Conservation (phyloP, 805 yeast genomes). For the Yarrowia deformans region DNA sequence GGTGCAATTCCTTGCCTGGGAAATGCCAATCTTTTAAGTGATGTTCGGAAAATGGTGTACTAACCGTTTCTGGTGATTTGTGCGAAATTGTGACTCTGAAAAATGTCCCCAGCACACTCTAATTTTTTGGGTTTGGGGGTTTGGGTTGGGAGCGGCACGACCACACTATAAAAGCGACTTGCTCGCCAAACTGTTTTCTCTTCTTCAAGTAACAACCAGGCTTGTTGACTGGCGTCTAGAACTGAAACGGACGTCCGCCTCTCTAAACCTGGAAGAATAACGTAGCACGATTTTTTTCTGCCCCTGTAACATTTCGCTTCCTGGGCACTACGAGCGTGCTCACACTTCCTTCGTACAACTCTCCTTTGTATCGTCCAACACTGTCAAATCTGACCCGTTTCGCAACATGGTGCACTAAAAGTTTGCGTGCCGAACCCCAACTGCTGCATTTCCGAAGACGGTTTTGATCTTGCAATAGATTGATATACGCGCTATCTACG, state of each 20-base stretch:
- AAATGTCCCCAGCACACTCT: background rate
- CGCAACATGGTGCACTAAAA: too few relatives aligned
- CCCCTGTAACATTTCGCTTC: constrained; percentile 36
- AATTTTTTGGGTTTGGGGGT: constrained; percentile 9
- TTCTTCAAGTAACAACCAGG: constrained; percentile 40
- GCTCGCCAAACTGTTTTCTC: background rate
- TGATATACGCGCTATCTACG: too few relatives aligned
- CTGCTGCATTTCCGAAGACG: too few relatives aligned
- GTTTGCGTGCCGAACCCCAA: too few relatives aligned
- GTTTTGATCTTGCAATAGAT: too few relatives aligned
- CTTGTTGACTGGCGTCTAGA: constrained; percentile 37
- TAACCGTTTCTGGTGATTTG: background rate
- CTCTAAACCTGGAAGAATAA: constrained; percentile 39
- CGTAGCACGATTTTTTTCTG: constrained; percentile 28
- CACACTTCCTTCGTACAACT: background rate
- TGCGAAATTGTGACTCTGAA: constrained; percentile 7
- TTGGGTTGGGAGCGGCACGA: constrained; percentile 3
- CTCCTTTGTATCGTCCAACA: too few relatives aligned
- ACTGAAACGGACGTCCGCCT: constrained; percentile 31
- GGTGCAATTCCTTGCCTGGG: constrained; percentile 29
- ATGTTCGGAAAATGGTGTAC: constrained; percentile 36
- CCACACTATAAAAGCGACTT: constrained; percentile 2
- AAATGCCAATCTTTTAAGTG: constrained; percentile 28
- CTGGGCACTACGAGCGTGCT: constrained; percentile 37
- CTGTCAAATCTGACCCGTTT: too few relatives aligned